A percentile compares a stretch with the other conserved stretches of the same genome.
These are phyloP conservation scores for Cyclostephanos tholiformis DNA, from an alignment of 108 stramenopile species.

Conservation along the genomic window DNA sequence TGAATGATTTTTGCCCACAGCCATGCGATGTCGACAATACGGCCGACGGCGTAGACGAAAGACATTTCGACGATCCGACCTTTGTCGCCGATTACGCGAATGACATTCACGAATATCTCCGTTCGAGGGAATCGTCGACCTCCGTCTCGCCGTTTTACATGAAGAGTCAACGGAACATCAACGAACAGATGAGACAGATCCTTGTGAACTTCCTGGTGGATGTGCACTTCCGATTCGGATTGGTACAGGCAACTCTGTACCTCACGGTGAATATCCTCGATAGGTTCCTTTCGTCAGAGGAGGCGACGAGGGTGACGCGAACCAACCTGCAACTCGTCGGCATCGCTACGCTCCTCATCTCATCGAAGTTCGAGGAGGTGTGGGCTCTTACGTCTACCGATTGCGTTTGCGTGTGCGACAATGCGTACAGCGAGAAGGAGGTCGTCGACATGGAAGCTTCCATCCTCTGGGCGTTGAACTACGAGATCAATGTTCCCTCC, in stretches of 20 bases:
- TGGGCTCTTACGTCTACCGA: conserved; percentile 96
- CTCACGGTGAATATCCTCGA: conserved; percentile 98
- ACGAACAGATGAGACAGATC: conserved; percentile 94
- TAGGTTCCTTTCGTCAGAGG: conserved; percentile 75
- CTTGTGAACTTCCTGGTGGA: conserved; percentile 98
- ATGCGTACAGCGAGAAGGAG: conserved; percentile 72
- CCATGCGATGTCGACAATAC: neutral
- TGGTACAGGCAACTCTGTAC: conserved; percentile 96
- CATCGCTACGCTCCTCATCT: conserved; percentile 93
- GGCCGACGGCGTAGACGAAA: conserved; percentile 91
- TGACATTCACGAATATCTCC: conserved; percentile 94
- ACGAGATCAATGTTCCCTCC: conserved; percentile 86
- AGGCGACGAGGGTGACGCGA: conserved; percentile 61
- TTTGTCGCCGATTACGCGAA: conserved; percentile 93
- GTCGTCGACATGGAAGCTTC: conserved; percentile 79
- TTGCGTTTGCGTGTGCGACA: conserved; percentile 96
- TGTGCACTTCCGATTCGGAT: conserved; percentile 98
- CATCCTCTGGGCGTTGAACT: conserved; percentile 78
- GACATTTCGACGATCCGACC: conserved; percentile 93
- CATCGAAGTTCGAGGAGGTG: conserved; percentile 99
- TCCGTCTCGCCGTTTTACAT: conserved; percentile 89
- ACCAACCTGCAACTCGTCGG: conserved; percentile 97
- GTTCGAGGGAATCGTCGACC: conserved; percentile 74
- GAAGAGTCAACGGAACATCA: conserved; percentile 86
- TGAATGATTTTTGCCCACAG: too few relatives aligned